Percentiles rank a stretch among this genome's conserved stretches.
These are phyloP conservation scores for Saitozyma sp. DNA, from an alignment of 768 basidiomycete genomes.

Conservation along the genomic window DNA sequence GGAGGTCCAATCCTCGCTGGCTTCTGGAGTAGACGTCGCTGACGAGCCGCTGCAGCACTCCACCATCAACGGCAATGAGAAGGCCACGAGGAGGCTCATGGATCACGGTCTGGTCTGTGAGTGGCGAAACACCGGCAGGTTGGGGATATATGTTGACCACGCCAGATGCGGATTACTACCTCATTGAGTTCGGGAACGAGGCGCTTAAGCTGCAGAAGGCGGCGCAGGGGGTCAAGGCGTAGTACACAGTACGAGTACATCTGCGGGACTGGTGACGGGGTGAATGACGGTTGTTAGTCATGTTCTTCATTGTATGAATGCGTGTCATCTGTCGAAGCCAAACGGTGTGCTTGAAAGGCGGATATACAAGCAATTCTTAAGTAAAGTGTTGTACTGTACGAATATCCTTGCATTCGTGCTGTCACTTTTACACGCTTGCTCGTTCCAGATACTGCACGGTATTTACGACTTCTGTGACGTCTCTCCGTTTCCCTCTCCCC, in stretches of 20 bases:
- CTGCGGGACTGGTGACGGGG: too few species aligned
- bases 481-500: too few species aligned
- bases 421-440: too few species aligned
- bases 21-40: neutral
- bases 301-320: neutral
- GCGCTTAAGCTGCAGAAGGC: slow-evolving; percentile 35
- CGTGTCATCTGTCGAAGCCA: neutral
- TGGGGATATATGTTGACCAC: neutral
- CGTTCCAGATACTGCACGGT: too few species aligned
- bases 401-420: too few species aligned
- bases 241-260: too few species aligned
- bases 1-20: neutral
- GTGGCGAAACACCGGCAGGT: slow-evolving; percentile 4
- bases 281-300: too few species aligned
- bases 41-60: slow-evolving; percentile 27
- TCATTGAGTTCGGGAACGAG: slow-evolving; percentile 42
- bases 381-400: too few species aligned
- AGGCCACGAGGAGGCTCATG: slow-evolving; percentile 21
- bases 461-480: too few species aligned
- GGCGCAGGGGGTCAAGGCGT: neutral
- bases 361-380: neutral
- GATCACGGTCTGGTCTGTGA: slow-evolving; percentile 46
- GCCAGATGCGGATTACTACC: slow-evolving; percentile 47
- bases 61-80: slow-evolving; percentile 39
- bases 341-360: too few species aligned